Evolutionary conservation across 345 rosid genomes (phyloP).

Genomic region (Clarkia xantiana): DNA sequence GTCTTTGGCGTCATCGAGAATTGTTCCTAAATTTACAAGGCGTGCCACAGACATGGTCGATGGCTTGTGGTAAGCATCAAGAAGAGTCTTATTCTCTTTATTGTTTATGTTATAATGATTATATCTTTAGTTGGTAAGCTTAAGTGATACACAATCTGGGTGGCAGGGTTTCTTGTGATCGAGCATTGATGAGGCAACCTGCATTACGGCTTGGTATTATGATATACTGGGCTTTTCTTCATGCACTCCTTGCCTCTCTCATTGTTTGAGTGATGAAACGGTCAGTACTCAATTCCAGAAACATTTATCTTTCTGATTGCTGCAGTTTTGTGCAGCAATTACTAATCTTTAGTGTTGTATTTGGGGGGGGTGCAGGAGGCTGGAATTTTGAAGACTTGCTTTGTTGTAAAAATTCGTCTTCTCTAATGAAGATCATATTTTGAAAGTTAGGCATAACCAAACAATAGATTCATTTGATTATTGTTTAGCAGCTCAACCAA

Average conservation of each 20-base stretch:
- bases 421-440: too few relatives aligned
- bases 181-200: conserved; percentile 87
- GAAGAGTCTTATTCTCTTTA: conserved; percentile 2
- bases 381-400: too few relatives aligned
- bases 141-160: conserved; percentile 1
- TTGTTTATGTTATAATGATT: not conserved
- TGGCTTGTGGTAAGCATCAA: conserved; percentile 56
- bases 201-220: conserved; percentile 74
- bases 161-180: conserved; percentile 86
- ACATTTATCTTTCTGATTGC: not conserved
- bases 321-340: too few relatives aligned
- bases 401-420: too few relatives aligned
- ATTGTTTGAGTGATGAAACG: conserved; percentile 40
- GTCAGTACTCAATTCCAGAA: conserved; percentile 15
- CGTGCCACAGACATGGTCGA: conserved; percentile 71
- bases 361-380: too few relatives aligned
- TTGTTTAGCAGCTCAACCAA: not conserved
- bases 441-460: too few relatives aligned
- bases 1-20: conserved; percentile 70
- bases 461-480: too few relatives aligned
- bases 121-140: not conserved
- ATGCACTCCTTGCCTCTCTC: conserved; percentile 52
- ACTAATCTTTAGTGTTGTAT: too few relatives aligned
- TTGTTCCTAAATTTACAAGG: conserved; percentile 68
- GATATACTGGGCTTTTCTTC: conserved; percentile 80